Conservation (phyloP, 352 stramenopile species). For the Thraustotheca clavata region DNA sequence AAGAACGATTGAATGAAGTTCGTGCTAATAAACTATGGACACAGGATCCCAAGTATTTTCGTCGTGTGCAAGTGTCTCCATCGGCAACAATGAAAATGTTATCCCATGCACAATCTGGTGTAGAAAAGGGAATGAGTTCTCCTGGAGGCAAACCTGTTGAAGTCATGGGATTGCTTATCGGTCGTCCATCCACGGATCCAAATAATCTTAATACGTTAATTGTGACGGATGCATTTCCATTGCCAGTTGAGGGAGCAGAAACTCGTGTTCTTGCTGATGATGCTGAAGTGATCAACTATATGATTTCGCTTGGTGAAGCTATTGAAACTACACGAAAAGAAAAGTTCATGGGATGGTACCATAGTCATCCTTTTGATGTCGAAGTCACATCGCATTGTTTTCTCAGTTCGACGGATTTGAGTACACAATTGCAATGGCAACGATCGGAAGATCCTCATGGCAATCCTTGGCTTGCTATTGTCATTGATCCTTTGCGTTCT, state of each 20-base stretch:
- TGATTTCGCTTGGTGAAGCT: constrained; percentile 96
- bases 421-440: constrained; percentile 98
- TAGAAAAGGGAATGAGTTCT: constrained; percentile 96
- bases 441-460: constrained; percentile 91
- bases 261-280: constrained; percentile 96
- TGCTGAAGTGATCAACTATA: constrained; percentile 98
- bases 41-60: constrained; percentile 93
- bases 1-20: constrained; percentile 79
- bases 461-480: constrained; percentile 97
- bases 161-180: constrained; percentile 98
- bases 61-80: constrained; percentile 92
- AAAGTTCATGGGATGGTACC: constrained; percentile 99
- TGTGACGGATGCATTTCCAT: constrained; percentile 96
- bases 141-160: constrained; percentile 93
- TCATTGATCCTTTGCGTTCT: constrained; percentile 95
- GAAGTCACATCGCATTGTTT: constrained; percentile 96
- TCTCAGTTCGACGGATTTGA: constrained; percentile 95
- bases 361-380: constrained; percentile 98
- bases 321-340: constrained; percentile 93
- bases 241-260: constrained; percentile 96
- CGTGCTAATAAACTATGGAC: constrained; percentile 85
- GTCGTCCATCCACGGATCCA: constrained; percentile 87
- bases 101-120: constrained; percentile 95
- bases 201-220: constrained; percentile 89
- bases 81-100: constrained; percentile 96